Evolutionary conservation across 495 filamentous ascomycete genomes (phyloP).

Genomic region (Aspergillus steynii): DNA sequence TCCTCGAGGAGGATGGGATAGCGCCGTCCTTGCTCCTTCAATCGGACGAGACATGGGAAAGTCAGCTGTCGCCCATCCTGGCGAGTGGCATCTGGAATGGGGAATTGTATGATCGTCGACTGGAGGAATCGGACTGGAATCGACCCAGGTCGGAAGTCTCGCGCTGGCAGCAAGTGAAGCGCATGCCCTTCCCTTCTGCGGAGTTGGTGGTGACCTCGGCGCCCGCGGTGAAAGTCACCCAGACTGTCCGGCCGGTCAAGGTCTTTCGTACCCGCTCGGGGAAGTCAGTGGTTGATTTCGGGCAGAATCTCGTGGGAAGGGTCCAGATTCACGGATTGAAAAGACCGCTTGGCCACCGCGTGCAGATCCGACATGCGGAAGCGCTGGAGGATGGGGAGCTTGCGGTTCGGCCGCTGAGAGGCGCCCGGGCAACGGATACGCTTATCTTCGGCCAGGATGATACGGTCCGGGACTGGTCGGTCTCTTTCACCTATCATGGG

Average conservation of each 20-base stretch:
- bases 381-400: conserved; percentile 56
- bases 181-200: conserved; percentile 24
- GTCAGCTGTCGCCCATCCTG: conserved; percentile 38
- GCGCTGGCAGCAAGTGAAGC: conserved; percentile 19
- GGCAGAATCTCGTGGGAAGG: conserved; percentile 56
- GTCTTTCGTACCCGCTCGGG: conserved; percentile 46
- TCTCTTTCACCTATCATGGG: conserved; percentile 55
- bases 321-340: conserved; percentile 34
- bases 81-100: conserved; percentile 55
- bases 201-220: conserved; percentile 40
- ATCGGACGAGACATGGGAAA: conserved; percentile 48
- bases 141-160: not conserved
- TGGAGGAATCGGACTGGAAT: conserved; percentile 18
- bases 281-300: conserved; percentile 54
- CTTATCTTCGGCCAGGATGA: conserved; percentile 29
- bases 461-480: conserved; percentile 22
- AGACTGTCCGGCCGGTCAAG: conserved; percentile 37
- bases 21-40: conserved; percentile 20
- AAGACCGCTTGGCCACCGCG: conserved; percentile 27
- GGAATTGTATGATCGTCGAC: conserved; percentile 46
- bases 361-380: conserved; percentile 48
- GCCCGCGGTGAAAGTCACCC: conserved; percentile 39
- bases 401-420: conserved; percentile 48
- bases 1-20: conserved; percentile 25
- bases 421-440: conserved; percentile 43